These are phyloP conservation scores for Phyllosticta ampelicida DNA, from an alignment of 2,329 filamentous ascomycete genomes.

Conservation along the genomic window DNA sequence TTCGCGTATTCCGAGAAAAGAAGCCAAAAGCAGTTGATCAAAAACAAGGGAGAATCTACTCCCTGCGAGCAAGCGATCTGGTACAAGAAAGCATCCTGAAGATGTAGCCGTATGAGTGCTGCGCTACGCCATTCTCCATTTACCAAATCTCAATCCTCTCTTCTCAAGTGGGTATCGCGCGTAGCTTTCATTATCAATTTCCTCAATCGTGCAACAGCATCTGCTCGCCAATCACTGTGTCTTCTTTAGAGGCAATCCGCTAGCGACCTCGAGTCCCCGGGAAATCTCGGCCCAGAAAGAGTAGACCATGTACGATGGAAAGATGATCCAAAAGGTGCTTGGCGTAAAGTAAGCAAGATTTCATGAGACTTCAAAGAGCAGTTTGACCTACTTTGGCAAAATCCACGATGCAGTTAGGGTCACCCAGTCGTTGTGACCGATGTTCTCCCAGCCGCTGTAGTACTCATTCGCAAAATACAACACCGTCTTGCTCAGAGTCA, in stretches of 20 bases:
- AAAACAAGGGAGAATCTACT: no score
- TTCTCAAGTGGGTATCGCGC: neutral
- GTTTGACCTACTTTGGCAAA: constrained; percentile 50
- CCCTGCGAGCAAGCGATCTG: no score
- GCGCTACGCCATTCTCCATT: neutral
- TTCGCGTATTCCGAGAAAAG: no score
- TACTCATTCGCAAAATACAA: constrained; percentile 57
- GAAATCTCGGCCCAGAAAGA: constrained; percentile 51
- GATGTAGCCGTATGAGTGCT: neutral
- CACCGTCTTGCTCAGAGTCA: constrained; percentile 58
- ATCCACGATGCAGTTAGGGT: constrained; percentile 51
- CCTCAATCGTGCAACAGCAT: neutral
- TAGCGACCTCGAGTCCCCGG: constrained; percentile 43
- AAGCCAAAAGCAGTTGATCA: no score
- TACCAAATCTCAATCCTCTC: neutral
- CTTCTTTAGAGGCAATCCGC: constrained; percentile 15
- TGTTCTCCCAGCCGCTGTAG: constrained; percentile 49
- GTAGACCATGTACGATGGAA: constrained; percentile 53
- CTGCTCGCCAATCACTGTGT: neutral
- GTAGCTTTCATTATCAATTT: neutral
- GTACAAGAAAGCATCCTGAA: no score
- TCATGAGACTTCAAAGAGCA: constrained; percentile 6
- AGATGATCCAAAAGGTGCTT: constrained; percentile 53
- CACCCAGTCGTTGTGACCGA: constrained; percentile 48
- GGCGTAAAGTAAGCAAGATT: constrained; percentile 10